Evolutionary conservation across 257 asterid genomes (phyloP).

Genomic region (Solanum appendiculatum): DNA sequence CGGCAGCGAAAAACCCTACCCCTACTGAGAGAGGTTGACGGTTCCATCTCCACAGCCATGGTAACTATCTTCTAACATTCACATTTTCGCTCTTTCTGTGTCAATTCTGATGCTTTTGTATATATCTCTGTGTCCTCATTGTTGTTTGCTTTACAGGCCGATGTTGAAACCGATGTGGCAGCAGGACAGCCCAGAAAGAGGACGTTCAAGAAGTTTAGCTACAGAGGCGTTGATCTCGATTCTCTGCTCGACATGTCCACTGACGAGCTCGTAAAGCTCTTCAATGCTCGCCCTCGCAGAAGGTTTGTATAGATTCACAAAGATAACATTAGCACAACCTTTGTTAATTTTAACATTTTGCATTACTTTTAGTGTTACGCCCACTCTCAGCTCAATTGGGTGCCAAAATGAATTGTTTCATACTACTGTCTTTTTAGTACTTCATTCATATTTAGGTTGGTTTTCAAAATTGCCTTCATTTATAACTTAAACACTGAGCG

Average conservation of each 20-base stretch:
- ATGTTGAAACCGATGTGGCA: constrained; percentile 49
- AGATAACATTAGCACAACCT: background rate
- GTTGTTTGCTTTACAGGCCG: constrained; percentile 38
- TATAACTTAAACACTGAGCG: background rate
- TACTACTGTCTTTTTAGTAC: background rate
- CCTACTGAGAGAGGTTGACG: background rate
- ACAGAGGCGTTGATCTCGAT: constrained; percentile 68
- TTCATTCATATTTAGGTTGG: background rate
- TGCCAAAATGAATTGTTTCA: background rate
- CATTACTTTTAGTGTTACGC: background rate
- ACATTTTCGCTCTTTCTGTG: background rate
- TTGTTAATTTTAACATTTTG: background rate
- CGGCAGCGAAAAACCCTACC: background rate
- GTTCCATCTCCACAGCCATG: background rate
- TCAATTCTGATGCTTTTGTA: background rate
- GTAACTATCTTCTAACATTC: background rate
- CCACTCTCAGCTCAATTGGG: background rate
- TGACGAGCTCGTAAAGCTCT: constrained; percentile 75
- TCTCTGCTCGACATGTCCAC: constrained; percentile 82
- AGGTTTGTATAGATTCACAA: constrained; percentile 20
- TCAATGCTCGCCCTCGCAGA: constrained; percentile 68
- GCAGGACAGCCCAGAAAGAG: constrained; percentile 72
- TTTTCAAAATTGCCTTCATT: too few species aligned
- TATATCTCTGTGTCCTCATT: background rate
- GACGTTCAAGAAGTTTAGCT: constrained; percentile 81